Evolutionary conservation across 768 basidiomycete genomes (phyloP).

Genomic region (Kwoniella botswanensis): DNA sequence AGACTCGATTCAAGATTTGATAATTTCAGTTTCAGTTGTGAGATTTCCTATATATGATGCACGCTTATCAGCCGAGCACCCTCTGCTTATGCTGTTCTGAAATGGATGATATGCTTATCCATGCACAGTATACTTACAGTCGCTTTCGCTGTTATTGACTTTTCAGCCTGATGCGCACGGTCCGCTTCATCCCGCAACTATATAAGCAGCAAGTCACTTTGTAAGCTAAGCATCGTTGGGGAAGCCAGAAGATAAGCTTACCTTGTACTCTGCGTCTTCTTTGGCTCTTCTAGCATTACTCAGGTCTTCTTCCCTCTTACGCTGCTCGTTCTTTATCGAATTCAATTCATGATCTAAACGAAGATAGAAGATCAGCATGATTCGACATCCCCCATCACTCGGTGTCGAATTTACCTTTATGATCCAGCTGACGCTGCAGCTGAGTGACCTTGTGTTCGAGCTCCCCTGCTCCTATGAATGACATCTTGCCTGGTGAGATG

Average conservation of each 20-base stretch:
- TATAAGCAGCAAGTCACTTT: neutral
- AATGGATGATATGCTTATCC: neutral
- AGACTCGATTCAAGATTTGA: constrained; percentile 52
- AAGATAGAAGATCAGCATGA: neutral
- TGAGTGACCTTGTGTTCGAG: constrained; percentile 49
- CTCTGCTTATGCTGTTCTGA: too few relatives aligned
- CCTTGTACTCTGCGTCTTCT: constrained; percentile 49
- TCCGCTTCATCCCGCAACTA: constrained; percentile 50
- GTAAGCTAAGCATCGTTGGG: neutral
- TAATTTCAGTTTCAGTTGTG: constrained; percentile 40
- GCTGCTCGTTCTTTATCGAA: constrained; percentile 52
- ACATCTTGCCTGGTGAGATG: constrained; percentile 36
- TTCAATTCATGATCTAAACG: constrained; percentile 48
- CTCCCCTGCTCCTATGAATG: constrained; percentile 55
- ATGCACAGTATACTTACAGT: constrained; percentile 25
- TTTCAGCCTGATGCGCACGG: constrained; percentile 39
- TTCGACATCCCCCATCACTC: too few relatives aligned
- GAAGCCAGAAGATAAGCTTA: constrained; percentile 1
- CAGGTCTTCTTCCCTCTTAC: constrained; percentile 23
- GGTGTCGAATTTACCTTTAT: constrained; percentile 47
- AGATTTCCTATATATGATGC: constrained; percentile 43
- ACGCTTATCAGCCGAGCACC: neutral
- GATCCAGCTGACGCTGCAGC: constrained; percentile 47
- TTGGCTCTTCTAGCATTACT: constrained; percentile 35
- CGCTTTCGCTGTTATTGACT: constrained; percentile 25